These are phyloP conservation scores for Epichloe glyceriae DNA, from an alignment of 2,329 filamentous ascomycete species.

Conservation along the genomic window DNA sequence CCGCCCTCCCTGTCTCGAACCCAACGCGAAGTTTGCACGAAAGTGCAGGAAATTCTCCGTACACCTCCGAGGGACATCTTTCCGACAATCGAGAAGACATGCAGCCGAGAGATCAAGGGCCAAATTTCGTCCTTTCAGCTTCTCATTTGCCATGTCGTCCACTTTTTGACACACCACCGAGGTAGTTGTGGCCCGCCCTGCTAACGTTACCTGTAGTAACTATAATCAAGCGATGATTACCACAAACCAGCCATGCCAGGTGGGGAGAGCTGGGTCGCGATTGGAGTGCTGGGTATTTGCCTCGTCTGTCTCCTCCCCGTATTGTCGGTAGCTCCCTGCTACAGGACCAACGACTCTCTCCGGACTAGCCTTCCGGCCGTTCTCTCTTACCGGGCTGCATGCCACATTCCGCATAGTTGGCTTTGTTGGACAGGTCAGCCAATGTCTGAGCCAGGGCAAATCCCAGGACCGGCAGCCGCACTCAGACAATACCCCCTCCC, in stretches of 20 bases:
- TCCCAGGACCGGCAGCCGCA: background rate
- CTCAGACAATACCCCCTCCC: background rate
- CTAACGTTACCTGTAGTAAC: conserved; percentile 21
- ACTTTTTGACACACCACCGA: background rate
- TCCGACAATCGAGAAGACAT: background rate
- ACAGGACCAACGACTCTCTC: background rate
- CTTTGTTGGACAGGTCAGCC: background rate
- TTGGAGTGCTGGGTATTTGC: conserved; percentile 1
- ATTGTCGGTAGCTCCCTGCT: background rate
- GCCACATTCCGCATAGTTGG: background rate
- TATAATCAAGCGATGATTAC: conserved; percentile 53
- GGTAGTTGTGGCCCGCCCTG: background rate
- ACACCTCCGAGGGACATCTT: background rate
- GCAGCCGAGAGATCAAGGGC: background rate
- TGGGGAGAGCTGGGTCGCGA: conserved; percentile 4
- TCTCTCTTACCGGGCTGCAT: background rate
- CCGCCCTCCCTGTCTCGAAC: background rate
- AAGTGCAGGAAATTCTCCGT: background rate
- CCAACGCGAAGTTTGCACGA: too few relatives aligned
- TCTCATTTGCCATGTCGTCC: background rate
- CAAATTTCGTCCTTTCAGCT: background rate
- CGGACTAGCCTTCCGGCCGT: background rate
- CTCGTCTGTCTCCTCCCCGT: background rate
- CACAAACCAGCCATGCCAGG: conserved; percentile 1
- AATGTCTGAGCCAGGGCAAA: background rate